Conservation (phyloP, 495 filamentous ascomycete species). For the Glonium stellatum region DNA sequence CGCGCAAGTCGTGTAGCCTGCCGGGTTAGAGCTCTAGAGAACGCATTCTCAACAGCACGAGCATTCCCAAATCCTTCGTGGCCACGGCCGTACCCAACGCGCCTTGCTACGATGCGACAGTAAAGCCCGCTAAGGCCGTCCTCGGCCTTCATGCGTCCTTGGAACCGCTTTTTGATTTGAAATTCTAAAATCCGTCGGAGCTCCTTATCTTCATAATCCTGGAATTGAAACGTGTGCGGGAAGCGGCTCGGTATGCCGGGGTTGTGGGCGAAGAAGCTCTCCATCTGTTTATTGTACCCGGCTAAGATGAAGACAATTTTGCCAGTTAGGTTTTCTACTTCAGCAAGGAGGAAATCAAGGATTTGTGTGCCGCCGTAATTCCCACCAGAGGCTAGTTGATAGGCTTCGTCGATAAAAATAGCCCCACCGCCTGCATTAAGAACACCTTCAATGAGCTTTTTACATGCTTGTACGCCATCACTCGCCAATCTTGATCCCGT, state of each 20-base stretch:
- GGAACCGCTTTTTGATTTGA: conserved; percentile 43
- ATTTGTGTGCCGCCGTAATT: conserved; percentile 48
- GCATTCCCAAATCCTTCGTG: conserved; percentile 66
- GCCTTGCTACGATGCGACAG: conserved; percentile 52
- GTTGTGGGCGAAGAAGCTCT: conserved; percentile 69
- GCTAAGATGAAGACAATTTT: conserved; percentile 70
- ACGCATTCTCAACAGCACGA: conserved; percentile 53
- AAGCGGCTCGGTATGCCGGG: conserved; percentile 64
- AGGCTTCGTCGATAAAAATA: conserved; percentile 66
- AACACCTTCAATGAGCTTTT: conserved; percentile 50
- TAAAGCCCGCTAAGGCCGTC: conserved; percentile 54
- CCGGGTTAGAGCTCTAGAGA: conserved; percentile 44
- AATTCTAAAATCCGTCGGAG: conserved; percentile 47
- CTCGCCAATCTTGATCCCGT: conserved; percentile 59
- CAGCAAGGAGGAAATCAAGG: conserved; percentile 64
- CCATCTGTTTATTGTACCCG: conserved; percentile 70
- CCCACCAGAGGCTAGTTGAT: conserved; percentile 48
- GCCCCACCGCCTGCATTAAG: conserved; percentile 54
- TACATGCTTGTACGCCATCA: conserved; percentile 48
- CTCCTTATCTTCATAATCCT: conserved; percentile 61
- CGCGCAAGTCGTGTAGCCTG: conserved; percentile 50
- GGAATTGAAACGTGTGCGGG: conserved; percentile 56
- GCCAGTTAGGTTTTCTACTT: conserved; percentile 66
- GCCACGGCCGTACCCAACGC: conserved; percentile 54
- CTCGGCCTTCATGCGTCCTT: conserved; percentile 49